A percentile compares a stretch with the other conserved stretches of the same genome.
Evolutionary conservation across 208 protist genomes (phyloP).

Genomic region (Acanthamoeba quina): DNA sequence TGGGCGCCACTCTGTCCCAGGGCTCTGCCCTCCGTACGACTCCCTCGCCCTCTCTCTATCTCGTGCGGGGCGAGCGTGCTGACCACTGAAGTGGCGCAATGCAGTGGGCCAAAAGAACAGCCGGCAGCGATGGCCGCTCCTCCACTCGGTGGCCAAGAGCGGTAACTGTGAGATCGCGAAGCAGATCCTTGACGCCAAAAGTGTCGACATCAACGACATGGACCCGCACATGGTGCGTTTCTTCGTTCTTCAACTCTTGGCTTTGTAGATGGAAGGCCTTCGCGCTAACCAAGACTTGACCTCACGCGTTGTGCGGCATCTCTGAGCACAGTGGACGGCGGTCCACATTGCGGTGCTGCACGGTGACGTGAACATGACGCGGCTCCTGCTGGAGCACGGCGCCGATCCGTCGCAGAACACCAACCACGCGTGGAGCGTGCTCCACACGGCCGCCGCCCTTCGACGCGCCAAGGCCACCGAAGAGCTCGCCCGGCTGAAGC

Average conservation of each 20-base stretch:
- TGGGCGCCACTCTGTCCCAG: not conserved
- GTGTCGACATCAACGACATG: slow-evolving; percentile 38
- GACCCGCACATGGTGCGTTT: slow-evolving; percentile 55
- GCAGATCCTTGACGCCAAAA: not conserved
- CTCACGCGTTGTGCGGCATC: not conserved
- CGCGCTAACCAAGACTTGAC: not conserved
- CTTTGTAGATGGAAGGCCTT: no score
- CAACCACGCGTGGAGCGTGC: slow-evolving; percentile 57
- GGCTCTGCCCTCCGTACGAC: not conserved
- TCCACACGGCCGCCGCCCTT: slow-evolving; percentile 27
- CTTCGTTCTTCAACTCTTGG: not conserved
- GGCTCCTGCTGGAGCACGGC: slow-evolving; percentile 51
- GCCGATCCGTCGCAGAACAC: slow-evolving; percentile 56
- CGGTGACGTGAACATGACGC: slow-evolving; percentile 32
- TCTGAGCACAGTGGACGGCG: slow-evolving; percentile 27
- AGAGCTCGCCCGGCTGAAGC: not conserved
- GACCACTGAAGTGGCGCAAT: not conserved
- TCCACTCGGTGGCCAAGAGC: not conserved
- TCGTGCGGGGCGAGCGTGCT: not conserved
- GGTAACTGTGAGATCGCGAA: not conserved
- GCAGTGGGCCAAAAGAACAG: slow-evolving; percentile 21
- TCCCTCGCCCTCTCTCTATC: not conserved
- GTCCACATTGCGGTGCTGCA: slow-evolving; percentile 46
- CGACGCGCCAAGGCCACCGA: slow-evolving; percentile 30
- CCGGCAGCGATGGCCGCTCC: slow-evolving; percentile 30